Evolutionary conservation across 2,329 filamentous ascomycete species (phyloP), one percentile per base, ranked within the genome.

Genomic region (Akanthomyces lecanii): DNA sequence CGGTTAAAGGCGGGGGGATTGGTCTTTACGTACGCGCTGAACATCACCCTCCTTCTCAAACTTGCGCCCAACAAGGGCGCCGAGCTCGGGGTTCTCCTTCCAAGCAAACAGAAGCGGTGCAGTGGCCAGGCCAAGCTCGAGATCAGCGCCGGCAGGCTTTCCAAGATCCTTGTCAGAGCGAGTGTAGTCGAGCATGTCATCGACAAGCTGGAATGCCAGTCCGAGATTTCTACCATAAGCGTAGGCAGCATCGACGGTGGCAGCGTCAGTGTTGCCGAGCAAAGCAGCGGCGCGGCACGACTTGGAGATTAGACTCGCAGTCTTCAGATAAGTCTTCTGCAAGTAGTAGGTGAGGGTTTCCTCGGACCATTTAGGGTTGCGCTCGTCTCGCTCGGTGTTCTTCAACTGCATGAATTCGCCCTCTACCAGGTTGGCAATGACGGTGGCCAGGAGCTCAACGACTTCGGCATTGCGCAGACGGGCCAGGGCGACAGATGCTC

Each of bases 371-470:
- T 83, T 79, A 1, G 94, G 94, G 68, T 90, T 88, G 67, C 85
- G 82, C 80, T 98, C 94, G 73, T 97, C 94, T 67, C 85, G 83
- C 52, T 90, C 91, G 1, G 95, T 98, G 77, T 99, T 99, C 79
- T 97, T 96, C 70, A 99, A 81, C 80, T 99, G 95, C 95, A 99
- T 99, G 80, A 99, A 98, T 77, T 99, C 95, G 72, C 95, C 95
- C 78, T 99, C 95, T 23, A 99, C 93, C 30, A 99, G 81, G 74
- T 99, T 99, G 51, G 95, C 94, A 69, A 99, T 98, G 48, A 98
- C 95, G 0, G 94, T 98, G 4, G 95, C 92, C 36, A 99, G 81
- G 8, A 99, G 84, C 78, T 99, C 95, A 10, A 92, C 92, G 3
- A 99, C 95, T 76, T 99, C 95, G 50, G 93, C 90, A 72, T 99